phyloP scores from a whole-genome alignment of 495 filamentous ascomycete genomes.

The Acidiella bohemica region DNA sequence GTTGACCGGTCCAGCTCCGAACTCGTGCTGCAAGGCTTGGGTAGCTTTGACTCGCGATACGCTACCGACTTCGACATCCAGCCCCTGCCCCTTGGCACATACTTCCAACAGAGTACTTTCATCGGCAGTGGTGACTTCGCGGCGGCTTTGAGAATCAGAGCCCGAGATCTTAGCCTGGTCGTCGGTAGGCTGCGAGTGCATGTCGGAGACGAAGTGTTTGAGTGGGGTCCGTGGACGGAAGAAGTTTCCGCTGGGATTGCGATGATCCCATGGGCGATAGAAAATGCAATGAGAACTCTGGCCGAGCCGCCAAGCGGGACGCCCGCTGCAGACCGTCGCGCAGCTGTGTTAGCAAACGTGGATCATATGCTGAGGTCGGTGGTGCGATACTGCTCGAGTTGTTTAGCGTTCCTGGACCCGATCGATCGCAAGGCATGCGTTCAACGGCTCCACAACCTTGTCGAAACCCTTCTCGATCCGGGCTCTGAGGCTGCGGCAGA shows the following conservation, averaged over 20 bases:
- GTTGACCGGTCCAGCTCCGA: neutral
- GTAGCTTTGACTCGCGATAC: conserved; percentile 49
- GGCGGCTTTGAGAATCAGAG: conserved; percentile 12
- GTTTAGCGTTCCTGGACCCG: conserved; percentile 40
- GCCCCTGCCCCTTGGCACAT: conserved; percentile 52
- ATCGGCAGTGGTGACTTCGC: conserved; percentile 57
- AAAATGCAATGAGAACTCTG: conserved; percentile 2
- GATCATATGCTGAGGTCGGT: conserved; percentile 22
- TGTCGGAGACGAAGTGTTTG: conserved; percentile 8
- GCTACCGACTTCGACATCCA: conserved; percentile 60
- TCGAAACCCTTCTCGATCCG: conserved; percentile 11
- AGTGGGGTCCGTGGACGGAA: conserved; percentile 27
- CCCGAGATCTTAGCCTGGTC: conserved; percentile 34
- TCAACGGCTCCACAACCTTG: conserved; percentile 1
- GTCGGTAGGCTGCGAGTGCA: conserved; percentile 21
- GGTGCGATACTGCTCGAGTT: conserved; percentile 38
- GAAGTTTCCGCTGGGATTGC: conserved; percentile 11
- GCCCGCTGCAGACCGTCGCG: neutral
- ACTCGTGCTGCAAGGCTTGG: conserved; percentile 40
- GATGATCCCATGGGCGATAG: conserved; percentile 1
- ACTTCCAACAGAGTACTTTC: conserved; percentile 63
- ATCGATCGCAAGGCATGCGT: conserved; percentile 26
- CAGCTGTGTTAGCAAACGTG: conserved; percentile 5
- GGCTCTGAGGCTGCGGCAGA: too few species aligned
- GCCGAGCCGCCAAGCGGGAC: neutral